Evolutionary conservation across 176 grass and related monocot species (phyloP).

Genomic region (Ensete glaucum): DNA sequence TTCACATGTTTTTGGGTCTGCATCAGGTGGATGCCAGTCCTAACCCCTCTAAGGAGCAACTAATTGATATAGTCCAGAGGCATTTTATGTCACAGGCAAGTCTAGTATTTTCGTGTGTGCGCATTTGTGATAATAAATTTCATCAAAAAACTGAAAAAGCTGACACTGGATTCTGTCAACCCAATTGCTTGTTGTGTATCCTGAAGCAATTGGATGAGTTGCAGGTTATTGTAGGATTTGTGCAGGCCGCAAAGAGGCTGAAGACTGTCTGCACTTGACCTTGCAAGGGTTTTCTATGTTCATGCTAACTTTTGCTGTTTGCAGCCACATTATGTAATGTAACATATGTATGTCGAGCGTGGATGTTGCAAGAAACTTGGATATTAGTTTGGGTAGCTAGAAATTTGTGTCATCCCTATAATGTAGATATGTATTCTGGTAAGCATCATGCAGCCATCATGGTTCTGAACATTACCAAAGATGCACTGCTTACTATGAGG

Average conservation of each 20-base stretch:
- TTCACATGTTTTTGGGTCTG: neutral
- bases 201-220: constrained; percentile 75
- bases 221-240: constrained; percentile 57
- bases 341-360: constrained; percentile 36
- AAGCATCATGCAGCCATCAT: constrained; percentile 26
- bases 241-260: constrained; percentile 70
- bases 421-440: constrained; percentile 38
- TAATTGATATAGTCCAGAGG: constrained; percentile 67
- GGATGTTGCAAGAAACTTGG: constrained; percentile 25
- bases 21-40: constrained; percentile 45
- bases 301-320: constrained; percentile 40
- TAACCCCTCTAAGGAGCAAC: constrained; percentile 69
- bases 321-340: constrained; percentile 58
- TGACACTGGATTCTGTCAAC: neutral
- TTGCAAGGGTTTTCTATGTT: constrained; percentile 19
- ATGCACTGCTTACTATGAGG: no score
- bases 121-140: no score
- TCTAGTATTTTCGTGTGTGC: neutral
- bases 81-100: constrained; percentile 71
- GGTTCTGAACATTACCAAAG: neutral
- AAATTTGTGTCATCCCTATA: constrained; percentile 16
- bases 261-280: constrained; percentile 40
- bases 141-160: no score
- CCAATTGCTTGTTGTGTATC: constrained; percentile 29
- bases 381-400: constrained; percentile 11